Percentiles rank a stretch among this genome's conserved stretches.
Evolutionary conservation across 176 grass and related monocot genomes (phyloP).

Genomic region (Aegilops umbellulata): DNA sequence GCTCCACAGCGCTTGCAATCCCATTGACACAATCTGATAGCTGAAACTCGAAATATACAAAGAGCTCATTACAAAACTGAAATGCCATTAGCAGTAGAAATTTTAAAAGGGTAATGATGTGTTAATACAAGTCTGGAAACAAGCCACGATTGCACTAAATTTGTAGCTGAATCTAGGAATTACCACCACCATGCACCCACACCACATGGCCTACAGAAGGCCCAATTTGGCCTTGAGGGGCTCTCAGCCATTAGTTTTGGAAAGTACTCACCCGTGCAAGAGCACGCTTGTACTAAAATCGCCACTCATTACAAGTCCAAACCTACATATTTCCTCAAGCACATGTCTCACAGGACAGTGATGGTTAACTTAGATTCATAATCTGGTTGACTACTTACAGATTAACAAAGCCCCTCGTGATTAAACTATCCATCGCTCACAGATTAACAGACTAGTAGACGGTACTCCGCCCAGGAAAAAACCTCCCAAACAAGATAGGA

Average conservation of each 20-base stretch:
- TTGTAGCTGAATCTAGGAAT: neutral
- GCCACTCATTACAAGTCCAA: neutral
- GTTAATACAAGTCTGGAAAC: neutral
- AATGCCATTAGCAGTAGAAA: neutral
- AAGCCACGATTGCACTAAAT: neutral
- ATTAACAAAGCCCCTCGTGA: neutral
- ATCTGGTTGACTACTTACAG: neutral
- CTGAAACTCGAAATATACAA: slow-evolving; percentile 46
- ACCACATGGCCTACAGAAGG: neutral
- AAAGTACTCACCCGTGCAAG: neutral
- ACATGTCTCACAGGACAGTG: neutral
- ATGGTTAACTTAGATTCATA: neutral
- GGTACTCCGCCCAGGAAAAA: neutral
- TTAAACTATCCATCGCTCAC: neutral
- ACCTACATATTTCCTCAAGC: neutral
- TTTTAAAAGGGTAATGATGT: neutral
- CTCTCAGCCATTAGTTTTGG: neutral
- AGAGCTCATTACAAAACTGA: neutral
- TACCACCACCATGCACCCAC: neutral
- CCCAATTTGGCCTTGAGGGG: neutral
- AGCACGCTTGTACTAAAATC: neutral
- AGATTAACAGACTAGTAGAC: neutral
- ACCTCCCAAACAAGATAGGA: neutral
- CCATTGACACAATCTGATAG: slow-evolving; percentile 92
- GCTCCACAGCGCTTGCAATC: slow-evolving; percentile 84